These are phyloP conservation scores for Cyberlindnera americana DNA, from an alignment of 805 yeast genomes.

Conservation along the genomic window DNA sequence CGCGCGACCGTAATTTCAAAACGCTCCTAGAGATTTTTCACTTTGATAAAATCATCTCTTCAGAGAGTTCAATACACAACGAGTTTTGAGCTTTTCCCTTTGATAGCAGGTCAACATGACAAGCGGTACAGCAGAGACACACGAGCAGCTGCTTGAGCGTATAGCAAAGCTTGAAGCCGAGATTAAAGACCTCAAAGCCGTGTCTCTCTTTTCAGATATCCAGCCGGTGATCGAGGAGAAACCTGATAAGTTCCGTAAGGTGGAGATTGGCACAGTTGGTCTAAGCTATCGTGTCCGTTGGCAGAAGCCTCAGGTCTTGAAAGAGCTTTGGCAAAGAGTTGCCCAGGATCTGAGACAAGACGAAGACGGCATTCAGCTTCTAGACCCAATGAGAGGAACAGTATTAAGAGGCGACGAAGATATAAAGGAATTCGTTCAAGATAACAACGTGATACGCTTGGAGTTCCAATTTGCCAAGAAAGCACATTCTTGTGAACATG, in stretches of 20 bases:
- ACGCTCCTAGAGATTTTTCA: too few species aligned
- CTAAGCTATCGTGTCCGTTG: conserved; percentile 18
- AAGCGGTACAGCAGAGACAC: conserved; percentile 1
- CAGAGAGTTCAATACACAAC: too few species aligned
- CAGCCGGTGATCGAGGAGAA: conserved; percentile 24
- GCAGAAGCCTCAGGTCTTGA: conserved; percentile 17
- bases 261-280: conserved; percentile 20
- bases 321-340: conserved; percentile 19
- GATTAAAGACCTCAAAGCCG: conserved; percentile 20
- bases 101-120: too few species aligned
- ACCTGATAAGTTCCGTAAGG: conserved; percentile 15
- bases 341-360: conserved; percentile 22
- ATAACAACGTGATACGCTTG: conserved; percentile 15
- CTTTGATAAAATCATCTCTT: too few species aligned
- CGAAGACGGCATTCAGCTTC: conserved; percentile 16
- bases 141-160: conserved; percentile 9
- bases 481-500: conserved; percentile 9
- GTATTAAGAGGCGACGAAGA: conserved; percentile 18
- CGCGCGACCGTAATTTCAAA: too few species aligned
- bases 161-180: conserved; percentile 22
- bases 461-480: conserved; percentile 20
- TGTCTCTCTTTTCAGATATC: conserved; percentile 26
- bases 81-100: too few species aligned
- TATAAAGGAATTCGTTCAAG: conserved; percentile 13
- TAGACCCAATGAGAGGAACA: conserved; percentile 20